A percentile compares a stretch with the other conserved stretches of the same genome.
Evolutionary conservation across 148 eudicot genomes (phyloP).

Genomic region (Diospyros kaki): DNA sequence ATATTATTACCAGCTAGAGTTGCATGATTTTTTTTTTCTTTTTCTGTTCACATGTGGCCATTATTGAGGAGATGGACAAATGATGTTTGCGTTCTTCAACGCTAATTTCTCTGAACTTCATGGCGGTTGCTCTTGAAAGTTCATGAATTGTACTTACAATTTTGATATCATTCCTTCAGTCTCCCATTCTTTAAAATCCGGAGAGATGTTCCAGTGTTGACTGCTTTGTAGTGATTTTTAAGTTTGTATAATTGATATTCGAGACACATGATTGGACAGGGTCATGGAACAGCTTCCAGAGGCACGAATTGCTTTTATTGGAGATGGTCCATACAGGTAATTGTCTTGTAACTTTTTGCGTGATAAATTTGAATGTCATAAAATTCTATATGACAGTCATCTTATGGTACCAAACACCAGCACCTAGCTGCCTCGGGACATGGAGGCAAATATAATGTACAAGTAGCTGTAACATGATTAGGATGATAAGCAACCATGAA

Average conservation of each 20-base stretch:
- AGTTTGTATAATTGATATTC: background rate
- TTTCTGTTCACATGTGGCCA: background rate
- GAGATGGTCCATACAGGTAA: conserved; percentile 93
- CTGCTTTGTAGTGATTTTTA: background rate
- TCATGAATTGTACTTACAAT: background rate
- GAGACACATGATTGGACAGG: conserved; percentile 33
- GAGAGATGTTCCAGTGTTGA: conserved; percentile 7
- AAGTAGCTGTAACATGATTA: too few relatives aligned
- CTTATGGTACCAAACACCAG: background rate
- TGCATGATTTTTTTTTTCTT: background rate
- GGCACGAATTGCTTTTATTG: conserved; percentile 86
- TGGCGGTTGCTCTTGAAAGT: background rate
- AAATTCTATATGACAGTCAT: background rate
- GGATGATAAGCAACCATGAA: too few relatives aligned
- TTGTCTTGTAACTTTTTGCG: background rate
- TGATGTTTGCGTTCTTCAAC: background rate
- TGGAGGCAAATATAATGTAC: too few relatives aligned
- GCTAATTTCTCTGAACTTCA: background rate
- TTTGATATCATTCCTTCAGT: background rate
- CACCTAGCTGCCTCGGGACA: too few relatives aligned
- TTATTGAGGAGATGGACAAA: background rate
- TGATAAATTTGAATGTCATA: background rate
- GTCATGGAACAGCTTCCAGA: conserved; percentile 87
- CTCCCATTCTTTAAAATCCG: background rate
- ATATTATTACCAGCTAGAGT: background rate